Base-by-base conservation (phyloP, 75 land plant species). In the Sequoia sempervirens region DNA sequence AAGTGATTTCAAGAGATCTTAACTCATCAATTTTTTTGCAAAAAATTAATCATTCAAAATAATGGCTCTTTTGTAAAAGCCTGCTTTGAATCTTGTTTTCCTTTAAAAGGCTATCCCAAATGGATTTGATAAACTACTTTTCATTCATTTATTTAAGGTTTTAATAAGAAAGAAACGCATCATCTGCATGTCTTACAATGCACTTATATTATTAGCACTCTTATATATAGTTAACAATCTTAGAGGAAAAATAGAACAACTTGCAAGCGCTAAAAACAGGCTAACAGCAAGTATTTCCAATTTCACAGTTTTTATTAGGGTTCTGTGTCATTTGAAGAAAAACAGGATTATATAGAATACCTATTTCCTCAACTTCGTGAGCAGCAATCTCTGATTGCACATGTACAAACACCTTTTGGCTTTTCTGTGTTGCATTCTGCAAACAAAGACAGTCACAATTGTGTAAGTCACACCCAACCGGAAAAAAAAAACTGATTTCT, bases 341-440 rank as follows among this genome's bases (percentile, higher is more conserved):
- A 53, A 84, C 0, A 43, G 79, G 18, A 45, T 40, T 45, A 78
- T 26, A 78, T 41, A 56, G 28, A 91, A 66, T 90, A 97, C 99
- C 99, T 56, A 97, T 97, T 89, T 97, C 99, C 85, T 97, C 99
- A 82, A 97, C 99, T 84, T 97, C 99, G 87, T 97, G 97, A 64
- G 99, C 99, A 80, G 96, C 98, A 88, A 97, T 97, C 86, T 95
- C 99, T 43, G 99, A 97, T 30, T 93, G 91, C 81, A 96, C 99
- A 82, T 97, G 99, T 4, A 94, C 98, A 93, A 97, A 97, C 11
- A 92, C 93, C 85, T 96, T 97, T 80, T 97, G 96, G 84, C 96
- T 94, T 88, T 97, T 97, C 84, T 97, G 98, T 26, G 99, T 97
- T 26, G 99, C 99, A 94, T 97, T 93, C 99, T 96, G 92, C 79